Base-by-base conservation (phyloP, 2,329 filamentous ascomycete species). In the Phaeosphaeriaceae sp. region DNA sequence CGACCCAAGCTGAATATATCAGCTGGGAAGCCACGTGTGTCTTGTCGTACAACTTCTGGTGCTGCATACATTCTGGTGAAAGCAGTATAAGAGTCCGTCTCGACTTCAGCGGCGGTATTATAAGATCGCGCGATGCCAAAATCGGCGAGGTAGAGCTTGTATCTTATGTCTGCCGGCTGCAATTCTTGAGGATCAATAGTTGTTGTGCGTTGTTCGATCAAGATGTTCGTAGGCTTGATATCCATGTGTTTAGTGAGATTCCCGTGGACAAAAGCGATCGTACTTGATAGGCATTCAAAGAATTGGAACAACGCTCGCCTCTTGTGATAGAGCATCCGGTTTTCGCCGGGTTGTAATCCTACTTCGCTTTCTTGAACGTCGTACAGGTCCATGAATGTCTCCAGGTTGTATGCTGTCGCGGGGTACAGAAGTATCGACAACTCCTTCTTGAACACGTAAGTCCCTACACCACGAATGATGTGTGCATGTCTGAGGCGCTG, bases 231-330 rank as follows among this genome's bases (percentile, higher is more conserved):
- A 0, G 70, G 70, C 44, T 55, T 55, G 30, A 51, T 72, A 40
- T 70, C 67, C 66, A 68, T 68, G 54, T 72, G 70, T 42, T 69
- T 71, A 6, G 64, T 59, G 0, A 54, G 40, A 1, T 57, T 47
- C 1, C 23, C n/a, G 24, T 71, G 70, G 3, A 72, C 59, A 26
- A 40, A 40, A 7, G 13, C 15, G 5, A 40, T 3, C 15, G 35
- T 40, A n/a, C 35, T 40, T 17, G 13, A 1, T 13, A 40, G 35
- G 8, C 17, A 40, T 8, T n/a, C 4, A 17, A 40, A 40, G 15
- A 40, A 40, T 8, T 62, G 65, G 10, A 19, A 22, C 6, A 72
- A 1, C 0, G 61, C 60, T 13, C 55, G 60, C 2, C 48, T 44
- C 9, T 69, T 51, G 40, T 69, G 70, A 46, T 43, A 56, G 48